These are phyloP conservation scores for Tripterygium wilfordii DNA, from an alignment of 177 flowering plant genomes.

Conservation along the genomic window DNA sequence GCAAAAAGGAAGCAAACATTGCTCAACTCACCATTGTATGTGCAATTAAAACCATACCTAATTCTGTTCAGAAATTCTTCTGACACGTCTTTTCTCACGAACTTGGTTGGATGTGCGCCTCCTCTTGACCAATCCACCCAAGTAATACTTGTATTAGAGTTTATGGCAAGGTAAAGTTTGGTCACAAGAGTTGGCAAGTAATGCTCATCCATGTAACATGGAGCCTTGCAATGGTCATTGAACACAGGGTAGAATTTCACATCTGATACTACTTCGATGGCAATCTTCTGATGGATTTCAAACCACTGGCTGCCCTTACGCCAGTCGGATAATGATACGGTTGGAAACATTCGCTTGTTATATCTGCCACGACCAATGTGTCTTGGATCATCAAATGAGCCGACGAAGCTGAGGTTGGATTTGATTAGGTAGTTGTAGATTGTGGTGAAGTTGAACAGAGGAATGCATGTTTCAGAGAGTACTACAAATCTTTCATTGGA, in stretches of 20 bases:
- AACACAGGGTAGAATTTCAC: constrained; percentile 31
- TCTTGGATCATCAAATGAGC: constrained; percentile 41
- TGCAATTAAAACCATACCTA: constrained; percentile 26
- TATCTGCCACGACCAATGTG: constrained; percentile 44
- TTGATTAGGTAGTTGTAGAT: constrained; percentile 38
- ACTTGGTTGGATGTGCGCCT: constrained; percentile 38
- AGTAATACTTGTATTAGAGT: constrained; percentile 38
- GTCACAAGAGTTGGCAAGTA: no score
- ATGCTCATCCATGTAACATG: constrained; percentile 58
- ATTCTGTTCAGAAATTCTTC: constrained; percentile 22
- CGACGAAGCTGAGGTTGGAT: constrained; percentile 35
- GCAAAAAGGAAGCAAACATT: constrained; percentile 41
- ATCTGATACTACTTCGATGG: constrained; percentile 32
- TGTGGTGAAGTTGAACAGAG: no score
- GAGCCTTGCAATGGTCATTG: constrained; percentile 32
- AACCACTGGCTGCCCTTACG: no score
- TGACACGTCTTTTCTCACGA: constrained; percentile 20
- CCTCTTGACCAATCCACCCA: constrained; percentile 56
- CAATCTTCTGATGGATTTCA: constrained; percentile 31
- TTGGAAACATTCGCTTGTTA: constrained; percentile 43
- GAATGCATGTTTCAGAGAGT: constrained; percentile 54
- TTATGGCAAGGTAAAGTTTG: constrained; percentile 18
- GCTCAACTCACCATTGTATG: constrained; percentile 25
- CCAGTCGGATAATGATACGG: no score
- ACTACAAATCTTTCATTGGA: constrained; percentile 41